These are phyloP conservation scores for Ascobolus immersus DNA, from an alignment of 495 filamentous ascomycete species.

Conservation along the genomic window DNA sequence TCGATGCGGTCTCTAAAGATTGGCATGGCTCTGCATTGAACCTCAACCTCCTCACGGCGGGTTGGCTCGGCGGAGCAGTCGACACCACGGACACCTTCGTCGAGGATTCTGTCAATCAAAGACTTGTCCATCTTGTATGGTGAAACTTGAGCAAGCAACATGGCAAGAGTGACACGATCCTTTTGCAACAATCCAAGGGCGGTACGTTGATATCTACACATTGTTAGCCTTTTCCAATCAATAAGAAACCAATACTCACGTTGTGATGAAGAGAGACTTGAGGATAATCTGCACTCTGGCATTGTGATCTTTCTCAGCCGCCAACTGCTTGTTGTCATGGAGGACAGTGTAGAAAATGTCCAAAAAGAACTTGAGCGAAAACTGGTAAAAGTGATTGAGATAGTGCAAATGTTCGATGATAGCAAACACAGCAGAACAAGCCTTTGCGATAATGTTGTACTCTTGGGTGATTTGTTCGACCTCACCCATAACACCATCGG, in stretches of 20 bases:
- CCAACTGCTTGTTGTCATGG: conserved; percentile 48
- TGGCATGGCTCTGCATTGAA: conserved; percentile 36
- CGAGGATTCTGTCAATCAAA: conserved; percentile 65
- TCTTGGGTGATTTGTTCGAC: conserved; percentile 83
- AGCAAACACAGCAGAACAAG: conserved; percentile 90
- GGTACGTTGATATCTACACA: conserved; percentile 46
- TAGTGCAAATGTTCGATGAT: conserved; percentile 92
- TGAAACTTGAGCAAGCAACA: conserved; percentile 80
- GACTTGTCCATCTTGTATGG: conserved; percentile 81
- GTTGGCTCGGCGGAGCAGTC: conserved; percentile 47
- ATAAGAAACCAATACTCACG: conserved; percentile 12
- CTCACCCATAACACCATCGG: conserved; percentile 92
- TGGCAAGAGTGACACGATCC: conserved; percentile 80
- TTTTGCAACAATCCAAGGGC: conserved; percentile 82
- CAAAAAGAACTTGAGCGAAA: conserved; percentile 84
- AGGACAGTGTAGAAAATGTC: conserved; percentile 92
- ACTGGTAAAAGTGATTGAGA: conserved; percentile 98
- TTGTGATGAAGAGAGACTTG: conserved; percentile 63
- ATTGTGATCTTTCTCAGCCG: conserved; percentile 46
- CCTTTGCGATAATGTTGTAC: conserved; percentile 73
- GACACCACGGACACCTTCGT: conserved; percentile 43
- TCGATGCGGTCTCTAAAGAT: conserved; percentile 51
- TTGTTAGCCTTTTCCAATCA: background rate
- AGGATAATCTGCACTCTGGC: conserved; percentile 66
- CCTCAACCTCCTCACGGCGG: conserved; percentile 43